Conservation (phyloP, 371 early-diverging fungal genomes). For the Parasitella parasitica region DNA sequence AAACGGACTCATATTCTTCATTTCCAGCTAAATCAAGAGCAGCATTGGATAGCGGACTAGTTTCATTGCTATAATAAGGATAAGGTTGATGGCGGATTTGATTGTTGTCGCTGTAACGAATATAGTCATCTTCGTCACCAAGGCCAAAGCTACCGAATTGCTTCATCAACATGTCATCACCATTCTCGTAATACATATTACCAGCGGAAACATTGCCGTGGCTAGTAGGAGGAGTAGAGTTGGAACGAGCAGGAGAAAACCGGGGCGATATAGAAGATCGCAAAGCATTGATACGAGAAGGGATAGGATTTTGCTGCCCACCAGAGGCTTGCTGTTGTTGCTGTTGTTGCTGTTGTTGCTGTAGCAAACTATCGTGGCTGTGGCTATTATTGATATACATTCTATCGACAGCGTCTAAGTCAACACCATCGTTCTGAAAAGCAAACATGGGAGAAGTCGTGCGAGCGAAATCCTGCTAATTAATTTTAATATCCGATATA, state of each 20-base stretch:
- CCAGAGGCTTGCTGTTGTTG: conserved; percentile 10
- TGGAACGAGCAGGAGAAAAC: conserved; percentile 11
- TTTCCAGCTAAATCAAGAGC: conserved; percentile 13
- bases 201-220: neutral
- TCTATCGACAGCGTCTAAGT: conserved; percentile 11
- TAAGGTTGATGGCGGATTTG: conserved; percentile 1
- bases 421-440: conserved; percentile 7
- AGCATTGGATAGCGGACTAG: neutral
- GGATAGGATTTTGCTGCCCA: neutral
- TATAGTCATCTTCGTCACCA: conserved; percentile 10
- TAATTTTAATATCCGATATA: neutral
- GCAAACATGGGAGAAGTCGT: conserved; percentile 18
- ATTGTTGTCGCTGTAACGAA: neutral
- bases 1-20: conserved; percentile 15
- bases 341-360: conserved; percentile 26
- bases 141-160: conserved; percentile 6
- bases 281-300: conserved; percentile 4
- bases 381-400: conserved; percentile 27
- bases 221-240: conserved; percentile 14
- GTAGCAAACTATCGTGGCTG: conserved; percentile 19
- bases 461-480: conserved; percentile 15
- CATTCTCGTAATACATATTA: neutral
- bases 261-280: conserved; percentile 19
- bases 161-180: conserved; percentile 6
- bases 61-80: neutral